Evolutionary conservation across 805 yeast species (phyloP), one percentile per base, ranked within the genome.

Genomic region (Ogataea paradorogensis): DNA sequence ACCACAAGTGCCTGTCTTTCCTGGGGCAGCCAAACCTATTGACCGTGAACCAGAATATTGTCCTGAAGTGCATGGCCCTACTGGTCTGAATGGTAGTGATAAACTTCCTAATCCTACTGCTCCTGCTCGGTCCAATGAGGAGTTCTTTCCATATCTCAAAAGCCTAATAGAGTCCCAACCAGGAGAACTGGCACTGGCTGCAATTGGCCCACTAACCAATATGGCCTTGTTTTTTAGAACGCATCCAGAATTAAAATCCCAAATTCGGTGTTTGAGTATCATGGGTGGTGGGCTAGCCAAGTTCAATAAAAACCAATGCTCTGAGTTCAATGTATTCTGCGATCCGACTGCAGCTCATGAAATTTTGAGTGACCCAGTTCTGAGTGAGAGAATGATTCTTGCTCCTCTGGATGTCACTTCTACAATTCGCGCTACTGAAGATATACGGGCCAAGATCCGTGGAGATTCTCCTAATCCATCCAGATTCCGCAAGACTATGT

Each of bases 121-220:
- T 25, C 30, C 40, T 7, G 46, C 59, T 2, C 28, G 35, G 9
- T 42, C 32, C 4, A 29, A 25, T 5, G 46, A 47, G 4, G 55
- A 48, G 7, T 51, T 60, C 38, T 53, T 57, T 15, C 56, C 58
- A 11, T 43, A 50, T 35, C 45, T 60, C 33, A 49, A 52, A 18
- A 21, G 32, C 5, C 14, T 43, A 7, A 51, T 57, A 14, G 50
- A 59, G 3, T 42, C 59, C 3, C 56, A 74, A 45, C 61, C 68
- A 1, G 76, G 76, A 10, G 67, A 75, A 25, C 55, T 87, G 3
- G 71, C 81, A 24, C 56, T 87, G 1, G 78, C 82, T 1, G 85
- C 89, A 7, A 80, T 89, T 0, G 96, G 95, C 0, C 76, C 95
- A 0, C 63, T 84, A 50, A 88, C 96, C 4, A 83, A 87, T 52